Evolutionary conservation across 768 basidiomycete genomes (phyloP), one percentile per base, ranked within the genome.

Genomic region (Lactifluus volemus): DNA sequence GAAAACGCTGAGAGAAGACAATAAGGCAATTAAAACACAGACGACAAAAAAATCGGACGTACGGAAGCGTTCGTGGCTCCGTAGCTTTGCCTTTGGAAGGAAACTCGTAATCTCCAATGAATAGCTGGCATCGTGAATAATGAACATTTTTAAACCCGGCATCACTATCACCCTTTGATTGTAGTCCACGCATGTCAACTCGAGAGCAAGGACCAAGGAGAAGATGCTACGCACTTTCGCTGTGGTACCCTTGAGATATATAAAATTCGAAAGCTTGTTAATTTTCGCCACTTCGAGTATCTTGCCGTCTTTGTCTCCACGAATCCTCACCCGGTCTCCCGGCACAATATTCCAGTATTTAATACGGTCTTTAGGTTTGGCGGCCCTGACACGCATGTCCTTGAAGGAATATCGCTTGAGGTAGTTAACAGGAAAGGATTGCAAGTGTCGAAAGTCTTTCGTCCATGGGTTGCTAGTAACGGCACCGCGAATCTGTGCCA

Each of bases 261-360:
- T 71, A 74, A 79, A 72, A 71, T 91, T 92, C 69, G 80, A 83
- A 64, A 88, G 75, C 70, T 79, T 81, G 73, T 92, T 88, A 58
- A 92, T 83, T 72, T 80, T 83, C 61, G 83, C 73, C 39, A 93
- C 89, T 69, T 91, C 85, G 49, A 83, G 82, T 38, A 91, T 67
- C 15, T 74, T 78, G 45, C 78, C 80, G 30, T 77, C 76, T 62
- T 77, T 76, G 71, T 89, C 85, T 29, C 88, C 86, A 7, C 82
- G 79, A 58, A 91, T 64, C 53, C 86, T 81, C 68, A 93, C 82
- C 56, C 79, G 81, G 74, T 93, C 91, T 7, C 91, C 91, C 5
- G 92, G 89, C 38, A 90, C 85, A 62, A 93, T 81, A 69, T 92
- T 93, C 91, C 91, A 93, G 69, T 82, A 83, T 70, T 89, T 87